Evolutionary conservation across 2,329 filamentous ascomycete genomes (phyloP).

Genomic region (Nannizzia gypsea): DNA sequence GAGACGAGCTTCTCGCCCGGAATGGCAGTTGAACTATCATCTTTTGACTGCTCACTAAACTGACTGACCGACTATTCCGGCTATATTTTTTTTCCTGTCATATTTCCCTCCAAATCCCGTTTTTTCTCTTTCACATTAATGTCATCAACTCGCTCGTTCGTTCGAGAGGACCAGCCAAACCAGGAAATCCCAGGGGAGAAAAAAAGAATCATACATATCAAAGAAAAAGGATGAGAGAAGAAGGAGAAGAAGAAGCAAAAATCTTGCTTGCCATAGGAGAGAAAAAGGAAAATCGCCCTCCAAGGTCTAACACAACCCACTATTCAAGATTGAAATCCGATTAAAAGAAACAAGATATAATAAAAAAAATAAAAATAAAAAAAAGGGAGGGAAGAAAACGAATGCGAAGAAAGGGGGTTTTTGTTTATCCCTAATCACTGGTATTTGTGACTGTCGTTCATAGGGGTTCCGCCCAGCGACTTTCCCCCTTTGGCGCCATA

Average conservation of each 20-base stretch:
- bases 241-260: too few relatives aligned
- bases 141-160: not conserved
- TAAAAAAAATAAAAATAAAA: conserved; percentile 5
- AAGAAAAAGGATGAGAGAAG: not conserved
- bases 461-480: conserved; percentile 24
- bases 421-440: not conserved
- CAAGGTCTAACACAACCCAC: not conserved
- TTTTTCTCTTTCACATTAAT: not conserved
- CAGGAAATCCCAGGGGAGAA: not conserved
- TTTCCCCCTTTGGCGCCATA: conserved; percentile 28
- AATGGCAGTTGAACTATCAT: not conserved
- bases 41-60: not conserved
- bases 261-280: not conserved
- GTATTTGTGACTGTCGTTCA: conserved; percentile 26
- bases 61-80: too few relatives aligned
- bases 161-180: not conserved
- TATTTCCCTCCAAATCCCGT: not conserved
- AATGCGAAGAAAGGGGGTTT: too few relatives aligned
- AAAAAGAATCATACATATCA: not conserved
- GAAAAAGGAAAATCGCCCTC: conserved; percentile 3
- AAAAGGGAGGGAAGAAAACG: not conserved
- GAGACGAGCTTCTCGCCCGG: not conserved
- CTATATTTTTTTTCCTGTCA: too few relatives aligned
- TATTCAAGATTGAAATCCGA: not conserved
- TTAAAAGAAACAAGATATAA: not conserved